Base-by-base conservation (phyloP, 257 asterid genomes). In the Lycium ferocissimum region DNA sequence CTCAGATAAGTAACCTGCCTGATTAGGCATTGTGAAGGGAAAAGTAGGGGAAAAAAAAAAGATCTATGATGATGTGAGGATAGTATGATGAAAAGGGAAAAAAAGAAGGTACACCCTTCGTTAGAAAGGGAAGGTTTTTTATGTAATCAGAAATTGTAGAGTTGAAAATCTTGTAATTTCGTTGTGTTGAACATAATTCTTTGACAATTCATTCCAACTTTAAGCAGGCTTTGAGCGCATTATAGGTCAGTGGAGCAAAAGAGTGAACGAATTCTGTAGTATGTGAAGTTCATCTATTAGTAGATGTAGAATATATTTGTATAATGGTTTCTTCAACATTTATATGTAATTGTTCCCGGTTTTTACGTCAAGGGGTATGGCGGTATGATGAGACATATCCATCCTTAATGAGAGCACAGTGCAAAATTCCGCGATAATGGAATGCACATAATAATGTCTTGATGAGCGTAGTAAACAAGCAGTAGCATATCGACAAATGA, bases 71-170 rank as follows among this genome's bases (percentile, higher is more conserved):
- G 43, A 66, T 67, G 9, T 37, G 49, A 75, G 81, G 61, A 49
- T 75, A 49, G 59, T 20, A 49, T 49, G 57, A 67, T 81, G 84
- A 61, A 43, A 11, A 40, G 17, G 63, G 75, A n/a, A 7, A 45
- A 73, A 43, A 56, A 49, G 1, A 72, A 72, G 59, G 58, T 72
- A 66, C 63, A 66, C 11, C 11, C 59, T 81, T 82, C 26, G 37
- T 83, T 49, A 72, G 86, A 84, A 70, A 73, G 57, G 37, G 53
- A 84, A 40, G 35, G 12, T 15, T 84, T 78, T 83, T 45, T 73
- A 59, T 84, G 83, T 56, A 75, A 72, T 59, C 83, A 45, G 75
- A 75, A 75, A 73, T 72, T 84, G 86, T 84, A 84, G 86, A 59
- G 83, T 59, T 40, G 62, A 18, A 22, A 62, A 58, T 84, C 63